Conservation (phyloP, 2,329 filamentous ascomycete species). For the Sarocladium oryzae region DNA sequence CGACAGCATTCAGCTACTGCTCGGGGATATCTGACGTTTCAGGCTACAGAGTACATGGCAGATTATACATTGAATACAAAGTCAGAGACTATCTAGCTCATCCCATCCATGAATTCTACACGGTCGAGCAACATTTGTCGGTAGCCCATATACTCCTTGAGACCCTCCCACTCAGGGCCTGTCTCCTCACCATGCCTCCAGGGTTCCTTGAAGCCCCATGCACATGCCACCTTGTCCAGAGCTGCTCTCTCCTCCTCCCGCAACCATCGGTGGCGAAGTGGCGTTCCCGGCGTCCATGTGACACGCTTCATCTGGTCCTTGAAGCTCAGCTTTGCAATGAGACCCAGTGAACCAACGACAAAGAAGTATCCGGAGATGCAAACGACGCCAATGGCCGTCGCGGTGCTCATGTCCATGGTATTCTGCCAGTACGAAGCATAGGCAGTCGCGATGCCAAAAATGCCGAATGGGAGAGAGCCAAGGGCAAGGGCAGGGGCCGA, state of each 20-base stretch:
- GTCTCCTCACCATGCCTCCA: constrained; percentile 83
- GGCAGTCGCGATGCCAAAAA: constrained; percentile 60
- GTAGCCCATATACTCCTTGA: constrained; percentile 76
- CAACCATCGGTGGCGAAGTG: constrained; percentile 75
- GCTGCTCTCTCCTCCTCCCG: constrained; percentile 85
- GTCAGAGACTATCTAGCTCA: constrained; percentile 39
- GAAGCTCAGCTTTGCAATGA: constrained; percentile 76
- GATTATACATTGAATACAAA: not conserved
- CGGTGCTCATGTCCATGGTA: constrained; percentile 69
- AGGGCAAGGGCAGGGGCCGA: constrained; percentile 52
- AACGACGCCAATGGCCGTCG: constrained; percentile 71
- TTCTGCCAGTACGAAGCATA: constrained; percentile 42
- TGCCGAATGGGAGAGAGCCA: constrained; percentile 56
- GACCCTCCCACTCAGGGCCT: constrained; percentile 79
- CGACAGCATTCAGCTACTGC: too few relatives aligned
- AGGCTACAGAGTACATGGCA: not conserved
- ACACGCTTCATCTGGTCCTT: constrained; percentile 96
- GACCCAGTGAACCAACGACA: constrained; percentile 73
- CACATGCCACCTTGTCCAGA: constrained; percentile 75
- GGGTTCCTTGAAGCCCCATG: constrained; percentile 85
- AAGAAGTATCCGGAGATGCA: constrained; percentile 79
- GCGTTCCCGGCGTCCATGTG: constrained; percentile 79
- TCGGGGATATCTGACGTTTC: too few relatives aligned
- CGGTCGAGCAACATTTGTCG: constrained; percentile 88
- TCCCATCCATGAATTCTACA: constrained; percentile 86